phyloP scores from a whole-genome alignment of 768 basidiomycete genomes.

The button mushroom (Agaricus bisporus) region DNA sequence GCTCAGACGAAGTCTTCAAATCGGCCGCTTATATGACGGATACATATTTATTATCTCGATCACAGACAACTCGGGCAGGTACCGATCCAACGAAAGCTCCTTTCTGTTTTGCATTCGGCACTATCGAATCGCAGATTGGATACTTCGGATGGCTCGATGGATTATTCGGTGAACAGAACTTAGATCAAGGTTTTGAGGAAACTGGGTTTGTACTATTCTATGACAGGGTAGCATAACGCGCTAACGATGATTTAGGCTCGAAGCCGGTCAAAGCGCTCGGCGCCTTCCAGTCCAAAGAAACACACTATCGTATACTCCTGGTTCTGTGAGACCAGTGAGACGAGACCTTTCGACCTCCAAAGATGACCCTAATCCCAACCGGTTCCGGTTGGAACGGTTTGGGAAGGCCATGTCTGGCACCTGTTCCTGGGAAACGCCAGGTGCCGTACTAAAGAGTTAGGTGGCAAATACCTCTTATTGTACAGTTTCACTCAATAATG shows the following conservation, averaged over 20 bases:
- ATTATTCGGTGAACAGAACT: constrained; percentile 21
- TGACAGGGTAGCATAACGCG: neutral
- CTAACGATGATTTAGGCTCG: neutral
- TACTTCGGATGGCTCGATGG: constrained; percentile 78
- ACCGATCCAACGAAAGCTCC: constrained; percentile 50
- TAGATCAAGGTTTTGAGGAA: neutral
- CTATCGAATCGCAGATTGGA: constrained; percentile 27
- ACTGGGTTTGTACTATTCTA: constrained; percentile 10
- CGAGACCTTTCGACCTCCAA: neutral
- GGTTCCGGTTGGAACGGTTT: constrained; percentile 58
- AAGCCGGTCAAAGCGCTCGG: neutral
- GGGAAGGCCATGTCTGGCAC: constrained; percentile 75
- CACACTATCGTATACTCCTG: neutral
- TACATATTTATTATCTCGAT: constrained; percentile 40
- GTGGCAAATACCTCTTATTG: neutral
- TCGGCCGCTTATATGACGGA: constrained; percentile 73
- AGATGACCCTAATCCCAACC: constrained; percentile 29
- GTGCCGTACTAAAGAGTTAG: constrained; percentile 38
- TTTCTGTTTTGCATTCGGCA: constrained; percentile 67
- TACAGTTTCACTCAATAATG: neutral
- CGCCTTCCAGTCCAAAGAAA: neutral
- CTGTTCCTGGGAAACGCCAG: constrained; percentile 62
- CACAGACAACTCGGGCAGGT: constrained; percentile 25
- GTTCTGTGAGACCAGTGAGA: neutral
- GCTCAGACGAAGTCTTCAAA: constrained; percentile 75